phyloP scores from a whole-genome alignment of 306 rosid species.

The Cucumis melo region DNA sequence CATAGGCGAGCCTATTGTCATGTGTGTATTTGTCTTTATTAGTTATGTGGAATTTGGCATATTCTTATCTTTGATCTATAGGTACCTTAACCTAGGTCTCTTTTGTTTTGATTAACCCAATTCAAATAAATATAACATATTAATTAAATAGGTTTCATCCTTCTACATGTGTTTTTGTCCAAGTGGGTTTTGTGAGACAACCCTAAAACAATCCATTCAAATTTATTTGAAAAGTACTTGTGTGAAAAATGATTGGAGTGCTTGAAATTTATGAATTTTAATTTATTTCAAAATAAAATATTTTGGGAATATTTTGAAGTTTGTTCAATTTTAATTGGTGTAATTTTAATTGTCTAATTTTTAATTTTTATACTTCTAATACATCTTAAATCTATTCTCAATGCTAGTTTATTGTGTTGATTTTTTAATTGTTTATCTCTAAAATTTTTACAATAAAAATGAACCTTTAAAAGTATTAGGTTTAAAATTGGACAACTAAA shows the following conservation, averaged over 20 bases:
- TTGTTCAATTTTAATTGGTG: too few species aligned
- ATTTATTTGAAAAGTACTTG: background rate
- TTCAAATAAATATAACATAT: background rate
- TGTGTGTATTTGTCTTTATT: background rate
- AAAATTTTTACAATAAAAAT: too few species aligned
- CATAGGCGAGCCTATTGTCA: background rate
- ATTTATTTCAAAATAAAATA: too few species aligned
- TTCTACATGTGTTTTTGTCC: background rate
- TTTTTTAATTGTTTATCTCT: too few species aligned
- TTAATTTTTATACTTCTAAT: too few species aligned
- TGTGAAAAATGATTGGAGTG: background rate
- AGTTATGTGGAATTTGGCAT: background rate
- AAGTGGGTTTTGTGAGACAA: background rate
- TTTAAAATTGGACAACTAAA: too few species aligned
- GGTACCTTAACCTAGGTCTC: background rate
- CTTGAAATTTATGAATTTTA: background rate
- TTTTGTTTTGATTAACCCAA: background rate
- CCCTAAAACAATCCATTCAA: background rate
- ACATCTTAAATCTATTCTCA: too few species aligned
- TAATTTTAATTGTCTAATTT: too few species aligned
- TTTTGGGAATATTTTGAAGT: too few species aligned
- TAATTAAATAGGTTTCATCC: background rate
- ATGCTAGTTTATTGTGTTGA: too few species aligned
- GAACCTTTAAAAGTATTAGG: too few species aligned
- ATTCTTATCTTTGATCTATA: background rate